Base-by-base conservation (phyloP, 2,329 filamentous ascomycete species). In the Penicillium sp. region DNA sequence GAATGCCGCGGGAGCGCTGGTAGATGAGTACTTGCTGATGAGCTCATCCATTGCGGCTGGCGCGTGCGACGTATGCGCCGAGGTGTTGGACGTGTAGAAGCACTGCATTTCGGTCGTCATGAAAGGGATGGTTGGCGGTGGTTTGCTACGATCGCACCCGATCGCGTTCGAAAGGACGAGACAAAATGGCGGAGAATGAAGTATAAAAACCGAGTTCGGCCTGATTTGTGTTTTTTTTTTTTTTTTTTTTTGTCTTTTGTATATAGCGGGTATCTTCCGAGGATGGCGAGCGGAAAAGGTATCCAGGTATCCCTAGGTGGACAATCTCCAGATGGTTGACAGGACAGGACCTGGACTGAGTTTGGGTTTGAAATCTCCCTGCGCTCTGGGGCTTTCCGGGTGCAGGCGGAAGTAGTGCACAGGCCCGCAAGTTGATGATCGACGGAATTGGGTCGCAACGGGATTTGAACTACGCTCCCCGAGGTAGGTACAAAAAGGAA, bases 21-120 rank as follows among this genome's bases (percentile, higher is more conserved):
- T 68, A 12, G 73, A 75, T 0, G 73, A 72, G 57, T 74, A 75
- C 54, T 73, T 77, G 56, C 55, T 74, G 54, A 75, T 72, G 28
- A 78, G 67, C 58, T 75, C 71, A 59, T 77, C 74, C 50, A 77
- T 68, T 17, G 73, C 68, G 8, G 71, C 62, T 22, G 72, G 70
- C 30, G 72, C 70, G 62, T 72, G 74, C 8, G 73, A 72, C 53
- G 73, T 70, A 38, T 72, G 71, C 5, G 68, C 59, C 10, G 74
- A 65, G 35, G 72, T 69, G 15, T 74, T 64, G 22, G 72, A 64
- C 12, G 74, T 76, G 61, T 76, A 78, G 59, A 73, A 74, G 47
- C 75, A 71, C 55, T 72, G 75, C 66, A 75, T 72, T 62, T 76
- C 71, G 62, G 73, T 71, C 17, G 73, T 62, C 73, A 74, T 76